Evolutionary conservation across 2,329 filamentous ascomycete genomes (phyloP), one percentile per base, ranked within the genome.

Genomic region (Emericellopsis cladophorae): DNA sequence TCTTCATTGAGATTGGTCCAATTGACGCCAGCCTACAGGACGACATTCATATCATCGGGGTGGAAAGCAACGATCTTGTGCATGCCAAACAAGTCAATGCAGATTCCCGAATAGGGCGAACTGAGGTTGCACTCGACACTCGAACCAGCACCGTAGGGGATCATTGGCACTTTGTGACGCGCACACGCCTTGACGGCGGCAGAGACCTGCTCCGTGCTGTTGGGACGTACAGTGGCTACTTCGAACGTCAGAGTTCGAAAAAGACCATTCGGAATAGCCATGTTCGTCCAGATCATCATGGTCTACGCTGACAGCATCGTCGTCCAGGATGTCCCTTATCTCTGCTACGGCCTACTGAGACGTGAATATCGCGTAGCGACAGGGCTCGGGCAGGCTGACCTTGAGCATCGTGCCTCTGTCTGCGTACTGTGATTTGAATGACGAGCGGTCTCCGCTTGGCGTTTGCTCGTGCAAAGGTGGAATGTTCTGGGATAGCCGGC

Each of bases 1-100:
- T 81, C 70, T 52, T 92, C 85, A 55, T 95, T 95, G 32, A 95
- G 67, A 8, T 72, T 57, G 62, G 94, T 85, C 88, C 88, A 95
- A 11, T 86, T 85, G 9, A 95, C 76, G 2, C 84, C 88, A 6
- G 83, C 82, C 59, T 87, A 82, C 16, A 87, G 83, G 7, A 85
- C 72, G 12, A 84, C 81, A 56, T 88, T 83, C 45, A 87, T 64
- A 53, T 88, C 83, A 2, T 81, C 77, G 60, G 83, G 80, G 64
- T 95, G 82, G 49, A 95, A 63, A 29, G 70, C 66, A 29, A 95
- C 47, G 40, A 95, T 79, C 55, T 81, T 76, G 62, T 90, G 76
- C 89, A 95, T 95, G 45, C 81, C 51, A 80, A 76, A 66, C 44
- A 86, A 79, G 51, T 86, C 81, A 37, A 87, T 74, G 50, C 77